These are phyloP conservation scores for Amaranthus palmeri DNA, from an alignment of 148 eudicot genomes.

Conservation along the genomic window DNA sequence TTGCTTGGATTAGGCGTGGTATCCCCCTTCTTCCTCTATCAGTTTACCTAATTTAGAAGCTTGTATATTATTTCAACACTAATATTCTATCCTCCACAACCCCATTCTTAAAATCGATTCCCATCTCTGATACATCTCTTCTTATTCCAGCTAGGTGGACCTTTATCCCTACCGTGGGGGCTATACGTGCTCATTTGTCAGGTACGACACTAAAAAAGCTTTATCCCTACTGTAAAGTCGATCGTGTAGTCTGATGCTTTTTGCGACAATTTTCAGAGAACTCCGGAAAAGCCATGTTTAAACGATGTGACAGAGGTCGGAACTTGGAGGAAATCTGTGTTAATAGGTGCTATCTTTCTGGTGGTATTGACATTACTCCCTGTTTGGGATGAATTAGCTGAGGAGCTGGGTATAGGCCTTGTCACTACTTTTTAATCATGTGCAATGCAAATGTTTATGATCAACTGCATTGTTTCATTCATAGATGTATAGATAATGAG, in stretches of 20 bases:
- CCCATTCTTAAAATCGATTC: background rate
- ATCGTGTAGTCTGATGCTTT: slow-evolving; percentile 3
- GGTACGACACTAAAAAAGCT: slow-evolving; percentile 35
- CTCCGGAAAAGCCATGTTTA: slow-evolving; percentile 93
- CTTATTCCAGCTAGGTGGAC: slow-evolving; percentile 81
- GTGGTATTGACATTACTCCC: slow-evolving; percentile 82
- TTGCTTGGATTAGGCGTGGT: slow-evolving; percentile 95
- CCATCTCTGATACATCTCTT: background rate
- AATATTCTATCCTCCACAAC: background rate
- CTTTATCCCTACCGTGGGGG: slow-evolving; percentile 98
- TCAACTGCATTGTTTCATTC: slow-evolving; percentile 17
- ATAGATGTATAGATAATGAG: too few species aligned
- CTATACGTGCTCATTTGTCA: slow-evolving; percentile 90
- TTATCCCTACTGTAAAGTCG: background rate
- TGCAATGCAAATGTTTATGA: slow-evolving; percentile 18
- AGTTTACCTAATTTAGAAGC: background rate
- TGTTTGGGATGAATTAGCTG: slow-evolving; percentile 95
- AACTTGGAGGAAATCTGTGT: slow-evolving; percentile 63
- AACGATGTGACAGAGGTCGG: slow-evolving; percentile 95
- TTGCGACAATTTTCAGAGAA: slow-evolving; percentile 64
- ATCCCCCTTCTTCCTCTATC: slow-evolving; percentile 22
- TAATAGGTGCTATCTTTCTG: slow-evolving; percentile 46
- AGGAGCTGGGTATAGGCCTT: slow-evolving; percentile 86
- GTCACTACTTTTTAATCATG: slow-evolving; percentile 54
- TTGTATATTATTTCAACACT: background rate